A percentile compares a stretch with the other conserved stretches of the same genome.
These are phyloP conservation scores for Talaromyces borbonicus DNA, from an alignment of 495 filamentous ascomycete genomes.

Conservation along the genomic window DNA sequence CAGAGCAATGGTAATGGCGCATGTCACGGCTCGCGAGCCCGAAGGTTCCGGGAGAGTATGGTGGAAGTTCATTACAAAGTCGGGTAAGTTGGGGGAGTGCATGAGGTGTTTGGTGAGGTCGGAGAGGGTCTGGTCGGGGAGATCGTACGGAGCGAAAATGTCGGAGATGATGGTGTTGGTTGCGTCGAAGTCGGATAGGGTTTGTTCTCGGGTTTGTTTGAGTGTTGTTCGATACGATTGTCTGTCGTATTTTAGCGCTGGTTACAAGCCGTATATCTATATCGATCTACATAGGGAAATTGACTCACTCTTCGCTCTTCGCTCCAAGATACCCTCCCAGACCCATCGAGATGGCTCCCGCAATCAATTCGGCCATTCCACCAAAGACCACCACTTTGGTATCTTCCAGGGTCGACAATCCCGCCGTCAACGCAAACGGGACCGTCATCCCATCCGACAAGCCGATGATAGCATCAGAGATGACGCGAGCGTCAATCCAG, in stretches of 20 bases:
- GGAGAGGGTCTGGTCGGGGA: conserved; percentile 35
- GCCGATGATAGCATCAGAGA: conserved; percentile 52
- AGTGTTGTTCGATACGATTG: conserved; percentile 44
- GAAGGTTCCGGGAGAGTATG: conserved; percentile 43
- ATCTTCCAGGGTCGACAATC: conserved; percentile 42
- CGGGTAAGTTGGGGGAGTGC: conserved; percentile 36
- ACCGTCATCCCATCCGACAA: conserved; percentile 52
- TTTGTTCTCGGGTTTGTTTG: conserved; percentile 33
- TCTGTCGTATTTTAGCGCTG: no score
- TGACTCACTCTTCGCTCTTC: conserved; percentile 53
- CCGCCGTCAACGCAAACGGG: conserved; percentile 49
- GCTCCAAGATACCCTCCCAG: conserved; percentile 56
- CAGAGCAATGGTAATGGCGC: conserved; percentile 53
- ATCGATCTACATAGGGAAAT: not conserved
- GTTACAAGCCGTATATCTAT: no score
- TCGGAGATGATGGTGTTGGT: conserved; percentile 32
- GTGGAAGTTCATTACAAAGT: conserved; percentile 50
- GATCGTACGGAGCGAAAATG: conserved; percentile 46
- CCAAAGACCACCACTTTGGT: conserved; percentile 49
- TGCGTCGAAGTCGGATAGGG: conserved; percentile 25
- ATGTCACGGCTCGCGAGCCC: conserved; percentile 44
- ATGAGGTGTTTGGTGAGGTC: conserved; percentile 39
- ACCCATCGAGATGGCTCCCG: conserved; percentile 51
- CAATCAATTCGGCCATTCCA: conserved; percentile 47
- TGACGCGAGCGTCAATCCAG: conserved; percentile 38